phyloP scores from a whole-genome alignment of 148 eudicot species.

The Amaranthus cruentus region DNA sequence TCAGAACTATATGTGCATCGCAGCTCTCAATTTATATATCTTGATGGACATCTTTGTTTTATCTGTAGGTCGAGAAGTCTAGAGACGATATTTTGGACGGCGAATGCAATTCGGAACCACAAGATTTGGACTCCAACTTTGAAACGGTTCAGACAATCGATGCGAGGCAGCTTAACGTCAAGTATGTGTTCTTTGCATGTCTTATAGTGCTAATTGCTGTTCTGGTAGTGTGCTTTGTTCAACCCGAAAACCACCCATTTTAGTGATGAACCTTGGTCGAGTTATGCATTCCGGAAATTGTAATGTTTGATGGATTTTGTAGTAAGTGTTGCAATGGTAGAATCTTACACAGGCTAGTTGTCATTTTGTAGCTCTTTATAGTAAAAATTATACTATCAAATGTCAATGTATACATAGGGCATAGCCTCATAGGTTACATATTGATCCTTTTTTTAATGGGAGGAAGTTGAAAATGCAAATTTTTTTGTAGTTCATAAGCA shows the following conservation, averaged over 20 bases:
- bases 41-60: not conserved
- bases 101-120: constrained; percentile 19
- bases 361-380: constrained; percentile 1
- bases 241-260: constrained; percentile 27
- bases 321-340: constrained; percentile 7
- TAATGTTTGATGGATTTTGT: constrained; percentile 3
- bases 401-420: not conserved
- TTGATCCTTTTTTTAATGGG: constrained; percentile 3
- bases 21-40: not conserved
- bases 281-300: not conserved
- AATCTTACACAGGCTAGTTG: not conserved
- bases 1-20: not conserved
- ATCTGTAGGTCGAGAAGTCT: constrained; percentile 32
- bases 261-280: constrained; percentile 11
- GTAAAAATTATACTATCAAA: not conserved
- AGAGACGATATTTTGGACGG: constrained; percentile 15
- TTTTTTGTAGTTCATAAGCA: not conserved
- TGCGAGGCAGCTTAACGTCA: constrained; percentile 53
- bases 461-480: constrained; percentile 4
- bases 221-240: constrained; percentile 34
- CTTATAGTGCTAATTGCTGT: constrained; percentile 36
- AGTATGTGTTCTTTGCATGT: constrained; percentile 34
- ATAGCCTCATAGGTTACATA: not conserved
- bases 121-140: constrained; percentile 28
- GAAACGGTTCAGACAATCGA: constrained; percentile 59